Evolutionary conservation across 192 early-diverging fungal species (phyloP).

Genomic region (Gigaspora rosea): DNA sequence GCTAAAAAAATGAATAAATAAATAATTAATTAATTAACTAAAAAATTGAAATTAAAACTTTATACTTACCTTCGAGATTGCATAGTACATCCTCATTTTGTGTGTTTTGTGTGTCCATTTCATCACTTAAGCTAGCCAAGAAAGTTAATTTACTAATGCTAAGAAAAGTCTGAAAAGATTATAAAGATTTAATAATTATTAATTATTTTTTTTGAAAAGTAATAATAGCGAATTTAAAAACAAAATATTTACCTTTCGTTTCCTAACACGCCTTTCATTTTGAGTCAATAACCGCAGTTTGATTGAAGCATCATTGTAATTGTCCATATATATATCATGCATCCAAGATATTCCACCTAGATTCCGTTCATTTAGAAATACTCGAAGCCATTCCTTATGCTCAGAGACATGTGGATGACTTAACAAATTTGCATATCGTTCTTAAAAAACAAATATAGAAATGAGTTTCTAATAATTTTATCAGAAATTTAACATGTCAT

Average conservation of each 20-base stretch:
- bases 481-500: not conserved
- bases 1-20: not conserved
- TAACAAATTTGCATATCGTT: conserved; percentile 11
- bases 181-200: too few species aligned
- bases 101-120: not conserved
- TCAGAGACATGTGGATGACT: not conserved
- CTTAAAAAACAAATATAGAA: not conserved
- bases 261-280: not conserved
- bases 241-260: not conserved
- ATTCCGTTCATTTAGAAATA: conserved; percentile 16
- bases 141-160: conserved; percentile 21
- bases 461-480: not conserved
- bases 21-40: not conserved
- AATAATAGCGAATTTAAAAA: not conserved
- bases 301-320: not conserved
- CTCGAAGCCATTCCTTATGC: conserved; percentile 4
- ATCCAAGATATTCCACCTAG: conserved; percentile 15
- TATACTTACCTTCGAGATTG: not conserved
- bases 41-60: not conserved
- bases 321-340: conserved; percentile 12
- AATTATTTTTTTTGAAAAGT: too few species aligned
- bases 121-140: not conserved
- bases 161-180: conserved; percentile 14
- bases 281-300: conserved; percentile 1
- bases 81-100: conserved; percentile 13